Evolutionary conservation across 1,284 basidiomycete species (phyloP), one percentile per base, ranked within the genome.

Genomic region (Ustilago esculenta): DNA sequence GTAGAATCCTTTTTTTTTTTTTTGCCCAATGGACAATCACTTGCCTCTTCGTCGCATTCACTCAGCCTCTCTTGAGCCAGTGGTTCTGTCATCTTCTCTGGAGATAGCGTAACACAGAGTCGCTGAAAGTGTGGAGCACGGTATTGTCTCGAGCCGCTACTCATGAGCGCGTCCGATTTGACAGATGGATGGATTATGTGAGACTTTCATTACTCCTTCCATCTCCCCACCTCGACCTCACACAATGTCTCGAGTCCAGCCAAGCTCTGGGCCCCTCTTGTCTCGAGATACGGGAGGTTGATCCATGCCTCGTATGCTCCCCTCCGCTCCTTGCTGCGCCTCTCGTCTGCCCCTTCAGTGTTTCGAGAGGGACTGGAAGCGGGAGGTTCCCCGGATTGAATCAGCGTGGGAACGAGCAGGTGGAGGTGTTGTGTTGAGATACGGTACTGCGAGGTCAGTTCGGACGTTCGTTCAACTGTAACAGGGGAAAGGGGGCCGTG

Each of bases 201-300:
- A n/a, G n/a, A n/a, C n/a, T n/a, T n/a, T n/a, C n/a, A n/a, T 34
- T 53, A 71, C 30, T 58, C 56, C 37, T 49, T 55, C 71, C 73
- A 79, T 9, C 75, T 46, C 11, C 73, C 75, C 11, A 79, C 72
- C 27, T 79, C 77, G 2, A 73, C 73, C 52, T 75, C 72, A 30
- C 77, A 79, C 9, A 79, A 34, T 27, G 63, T 32, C 32, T 77
- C 74, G n/a, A 79, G 40, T 21, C 74, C 75, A 12, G 59, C 27
- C 30, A 72, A 49, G 37, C 72, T 76, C 12, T 58, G 42, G 17
- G 55, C 37, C 11, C 70, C 76, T 6, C 60, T 60, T 18, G 63
- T 60, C 20, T 75, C 71, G 29, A 77, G 61, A 25, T 68, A 57
- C 17, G 75, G 73, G 10, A 77, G 53, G 5, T 47, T 41, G 30